Conservation (phyloP, 73 alveolate species). For the Paraurostyla sp. region DNA sequence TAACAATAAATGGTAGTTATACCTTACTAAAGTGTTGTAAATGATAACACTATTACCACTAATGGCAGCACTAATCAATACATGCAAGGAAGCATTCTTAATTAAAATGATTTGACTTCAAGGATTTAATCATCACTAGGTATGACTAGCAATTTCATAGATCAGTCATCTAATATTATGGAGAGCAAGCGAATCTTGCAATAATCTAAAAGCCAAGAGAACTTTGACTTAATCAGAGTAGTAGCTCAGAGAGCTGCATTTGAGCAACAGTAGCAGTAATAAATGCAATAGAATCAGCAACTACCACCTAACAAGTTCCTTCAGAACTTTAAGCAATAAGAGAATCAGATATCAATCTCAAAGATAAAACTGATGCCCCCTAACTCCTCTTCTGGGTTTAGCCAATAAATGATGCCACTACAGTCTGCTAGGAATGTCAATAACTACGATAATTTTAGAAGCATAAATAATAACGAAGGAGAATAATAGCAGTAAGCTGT, state of each 20-base stretch:
- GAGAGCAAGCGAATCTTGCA: not conserved
- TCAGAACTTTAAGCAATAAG: conserved; percentile 23
- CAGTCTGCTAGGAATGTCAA: conserved; percentile 27
- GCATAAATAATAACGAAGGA: not conserved
- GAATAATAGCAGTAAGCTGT: not conserved
- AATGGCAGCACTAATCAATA: conserved; percentile 4
- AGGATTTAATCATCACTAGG: conserved; percentile 15
- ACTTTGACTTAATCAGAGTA: conserved; percentile 36
- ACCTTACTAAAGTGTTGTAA: not conserved
- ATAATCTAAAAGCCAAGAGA: conserved; percentile 28
- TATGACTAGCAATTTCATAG: not conserved
- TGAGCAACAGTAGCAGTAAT: not conserved
- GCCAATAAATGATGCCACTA: not conserved
- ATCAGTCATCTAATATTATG: not conserved
- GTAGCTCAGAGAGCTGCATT: conserved; percentile 42
- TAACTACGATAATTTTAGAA: not conserved
- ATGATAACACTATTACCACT: conserved; percentile 8
- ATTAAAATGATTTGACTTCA: conserved; percentile 21
- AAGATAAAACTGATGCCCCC: conserved; percentile 25
- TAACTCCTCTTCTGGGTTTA: too few relatives aligned
- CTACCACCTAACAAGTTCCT: not conserved
- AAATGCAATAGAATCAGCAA: not conserved
- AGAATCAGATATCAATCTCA: not conserved
- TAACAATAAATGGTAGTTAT: not conserved
- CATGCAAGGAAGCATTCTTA: not conserved